Base-by-base conservation (phyloP, 208 protist species). In the Leishmania amazonensis region DNA sequence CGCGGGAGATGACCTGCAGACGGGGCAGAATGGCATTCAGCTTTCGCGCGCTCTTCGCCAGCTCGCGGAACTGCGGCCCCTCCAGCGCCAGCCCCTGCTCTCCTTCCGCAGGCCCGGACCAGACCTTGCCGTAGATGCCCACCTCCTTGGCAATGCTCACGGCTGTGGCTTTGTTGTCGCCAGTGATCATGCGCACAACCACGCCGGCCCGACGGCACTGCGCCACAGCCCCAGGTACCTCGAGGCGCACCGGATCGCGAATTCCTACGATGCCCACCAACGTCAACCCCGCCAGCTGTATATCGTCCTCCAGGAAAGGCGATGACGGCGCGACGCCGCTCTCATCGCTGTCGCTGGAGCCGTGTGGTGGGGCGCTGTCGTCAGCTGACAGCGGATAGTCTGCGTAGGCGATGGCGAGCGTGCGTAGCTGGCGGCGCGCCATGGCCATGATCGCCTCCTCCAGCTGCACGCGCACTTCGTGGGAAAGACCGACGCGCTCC, bases 131-230 rank as follows among this genome's bases (percentile, higher is more conserved):
- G 51, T 80, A 82, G 71, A 85, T 81, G 58, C 81, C 81, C 65
- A 85, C 85, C 68, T 80, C 85, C 58, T 78, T 81, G 35, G 98
- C 98, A 77, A 99, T 99, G 78, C 93, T 93, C 21, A 94, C 86
- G 21, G 99, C 98, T 2, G 98, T 99, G 35, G 93, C 80, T 19
- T 96, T 81, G 77, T 96, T 94, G 81, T 99, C 98, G 65, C 99
- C 99, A 13, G 98, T 99, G 31, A 99, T 93, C 98, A 99, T 99
- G 83, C 98, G 85, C n/a, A 99, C 98, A 13, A 89, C 91, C 47
- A 99, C 92, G 31, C 99, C 98, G 3, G 99, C 98, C 51, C 88
- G 49, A 68, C 92, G 85, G 89, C 99, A 99, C 57, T 87, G 73
- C 58, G 70, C 78, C 51, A 99, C 89, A 7, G 98, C 96, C 13